phyloP scores from a whole-genome alignment of 2,329 filamentous ascomycete species.

The Nemania abortiva region DNA sequence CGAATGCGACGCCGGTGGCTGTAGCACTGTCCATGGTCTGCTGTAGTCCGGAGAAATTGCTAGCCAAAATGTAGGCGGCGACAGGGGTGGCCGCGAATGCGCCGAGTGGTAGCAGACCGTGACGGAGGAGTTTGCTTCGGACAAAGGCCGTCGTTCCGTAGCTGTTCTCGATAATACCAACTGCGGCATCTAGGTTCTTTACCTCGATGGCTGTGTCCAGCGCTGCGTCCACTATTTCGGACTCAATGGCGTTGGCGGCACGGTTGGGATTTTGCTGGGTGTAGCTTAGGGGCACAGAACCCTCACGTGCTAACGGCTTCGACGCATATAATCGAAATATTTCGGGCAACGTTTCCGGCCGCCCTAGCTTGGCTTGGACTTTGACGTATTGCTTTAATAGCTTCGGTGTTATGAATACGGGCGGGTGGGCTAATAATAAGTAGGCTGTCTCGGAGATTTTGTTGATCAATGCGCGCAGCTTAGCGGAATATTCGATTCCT shows the following conservation, averaged over 20 bases:
- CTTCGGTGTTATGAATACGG: constrained; percentile 81
- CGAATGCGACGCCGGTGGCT: constrained; percentile 83
- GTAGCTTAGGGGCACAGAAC: constrained; percentile 70
- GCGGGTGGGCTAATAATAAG: constrained; percentile 76
- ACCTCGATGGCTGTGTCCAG: constrained; percentile 83
- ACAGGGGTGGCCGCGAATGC: constrained; percentile 70
- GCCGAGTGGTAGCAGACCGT: constrained; percentile 69
- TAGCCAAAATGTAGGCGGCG: constrained; percentile 77
- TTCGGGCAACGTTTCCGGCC: constrained; percentile 80
- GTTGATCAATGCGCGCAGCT: constrained; percentile 60
- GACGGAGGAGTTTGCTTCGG: constrained; percentile 74
- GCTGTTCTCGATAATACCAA: constrained; percentile 78
- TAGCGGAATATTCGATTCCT: constrained; percentile 42
- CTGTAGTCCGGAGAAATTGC: constrained; percentile 74
- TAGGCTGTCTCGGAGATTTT: constrained; percentile 73
- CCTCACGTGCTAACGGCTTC: constrained; percentile 78
- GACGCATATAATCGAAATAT: constrained; percentile 85
- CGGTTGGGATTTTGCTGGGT: constrained; percentile 74
- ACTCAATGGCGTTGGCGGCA: constrained; percentile 77
- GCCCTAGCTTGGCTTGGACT: constrained; percentile 78
- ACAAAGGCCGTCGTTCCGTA: constrained; percentile 76
- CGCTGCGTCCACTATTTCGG: constrained; percentile 77
- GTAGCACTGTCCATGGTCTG: constrained; percentile 79
- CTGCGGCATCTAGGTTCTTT: constrained; percentile 80
- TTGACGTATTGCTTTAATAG: constrained; percentile 81